These are phyloP conservation scores for Diaporthe ampelina DNA, from an alignment of 2,329 filamentous ascomycete species.

Conservation along the genomic window DNA sequence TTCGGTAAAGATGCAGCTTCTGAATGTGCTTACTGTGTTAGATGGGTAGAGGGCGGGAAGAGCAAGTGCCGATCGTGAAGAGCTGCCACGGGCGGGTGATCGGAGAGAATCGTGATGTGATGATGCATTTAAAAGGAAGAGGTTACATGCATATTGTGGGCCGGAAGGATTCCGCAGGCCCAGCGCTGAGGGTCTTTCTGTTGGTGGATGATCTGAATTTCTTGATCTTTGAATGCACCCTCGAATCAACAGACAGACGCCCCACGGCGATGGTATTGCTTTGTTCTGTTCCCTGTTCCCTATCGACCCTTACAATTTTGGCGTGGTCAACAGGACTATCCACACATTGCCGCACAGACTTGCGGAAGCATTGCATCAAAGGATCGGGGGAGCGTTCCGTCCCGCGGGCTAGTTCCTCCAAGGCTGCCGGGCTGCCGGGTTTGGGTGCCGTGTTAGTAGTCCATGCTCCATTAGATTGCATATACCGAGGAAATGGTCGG, in stretches of 20 bases:
- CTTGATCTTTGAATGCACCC: neutral
- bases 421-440: neutral
- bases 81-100: no score
- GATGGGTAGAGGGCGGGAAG: neutral
- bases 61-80: conserved; percentile 10
- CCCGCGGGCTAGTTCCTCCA: neutral
- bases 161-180: conserved; percentile 18
- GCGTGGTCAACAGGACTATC: neutral
- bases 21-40: neutral
- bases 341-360: neutral
- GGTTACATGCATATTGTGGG: conserved; percentile 13
- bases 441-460: neutral
- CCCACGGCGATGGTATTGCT: neutral
- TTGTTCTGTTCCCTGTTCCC: neutral
- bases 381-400: conserved; percentile 12
- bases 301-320: neutral
- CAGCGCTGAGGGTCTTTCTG: neutral
- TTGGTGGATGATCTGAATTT: neutral
- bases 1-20: conserved; percentile 1
- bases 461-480: neutral
- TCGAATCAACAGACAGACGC: neutral
- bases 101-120: neutral
- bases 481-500: neutral
- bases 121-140: conserved; percentile 24
- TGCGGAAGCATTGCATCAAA: neutral